Percentiles rank a stretch among this genome's conserved stretches.
phyloP scores from a whole-genome alignment of 1,139 yeast species.

The Kodamaea arcana region DNA sequence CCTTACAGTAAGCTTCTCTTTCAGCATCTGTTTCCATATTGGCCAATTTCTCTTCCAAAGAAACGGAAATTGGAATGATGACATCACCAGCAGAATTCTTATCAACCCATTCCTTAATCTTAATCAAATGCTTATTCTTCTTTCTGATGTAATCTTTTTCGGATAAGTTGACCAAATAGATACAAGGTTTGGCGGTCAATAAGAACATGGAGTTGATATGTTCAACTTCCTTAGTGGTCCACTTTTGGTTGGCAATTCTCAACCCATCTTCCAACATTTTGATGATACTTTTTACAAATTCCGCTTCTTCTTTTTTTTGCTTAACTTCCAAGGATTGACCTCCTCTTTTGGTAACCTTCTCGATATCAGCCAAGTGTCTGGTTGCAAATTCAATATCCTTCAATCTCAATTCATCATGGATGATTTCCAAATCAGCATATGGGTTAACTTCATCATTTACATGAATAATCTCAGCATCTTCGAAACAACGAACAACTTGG shows the following conservation, averaged over 20 bases:
- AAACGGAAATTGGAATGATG: constrained; percentile 90
- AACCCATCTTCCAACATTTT: constrained; percentile 74
- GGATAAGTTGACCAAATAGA: constrained; percentile 88
- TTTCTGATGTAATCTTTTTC: constrained; percentile 94
- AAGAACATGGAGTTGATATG: constrained; percentile 80
- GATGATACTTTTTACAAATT: constrained; percentile 72
- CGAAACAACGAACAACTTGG: constrained; percentile 97
- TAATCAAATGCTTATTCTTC: constrained; percentile 91
- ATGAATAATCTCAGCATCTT: constrained; percentile 78
- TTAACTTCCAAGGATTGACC: constrained; percentile 95
- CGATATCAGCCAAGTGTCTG: constrained; percentile 72
- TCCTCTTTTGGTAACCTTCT: constrained; percentile 86
- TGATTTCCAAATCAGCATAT: constrained; percentile 88
- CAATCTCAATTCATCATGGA: constrained; percentile 86
- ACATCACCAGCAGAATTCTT: constrained; percentile 89
- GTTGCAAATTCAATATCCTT: constrained; percentile 86
- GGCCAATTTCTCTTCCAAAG: constrained; percentile 89
- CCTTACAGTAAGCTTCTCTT: constrained; percentile 86
- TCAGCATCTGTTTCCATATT: constrained; percentile 87
- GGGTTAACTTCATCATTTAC: constrained; percentile 74
- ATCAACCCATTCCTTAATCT: constrained; percentile 97
- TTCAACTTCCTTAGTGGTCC: constrained; percentile 91
- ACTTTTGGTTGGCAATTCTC: constrained; percentile 85
- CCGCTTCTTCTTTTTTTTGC: constrained; percentile 90
- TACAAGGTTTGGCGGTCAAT: constrained; percentile 94